phyloP scores from a whole-genome alignment of 257 asterid genomes.

The Paulownia fortunei region DNA sequence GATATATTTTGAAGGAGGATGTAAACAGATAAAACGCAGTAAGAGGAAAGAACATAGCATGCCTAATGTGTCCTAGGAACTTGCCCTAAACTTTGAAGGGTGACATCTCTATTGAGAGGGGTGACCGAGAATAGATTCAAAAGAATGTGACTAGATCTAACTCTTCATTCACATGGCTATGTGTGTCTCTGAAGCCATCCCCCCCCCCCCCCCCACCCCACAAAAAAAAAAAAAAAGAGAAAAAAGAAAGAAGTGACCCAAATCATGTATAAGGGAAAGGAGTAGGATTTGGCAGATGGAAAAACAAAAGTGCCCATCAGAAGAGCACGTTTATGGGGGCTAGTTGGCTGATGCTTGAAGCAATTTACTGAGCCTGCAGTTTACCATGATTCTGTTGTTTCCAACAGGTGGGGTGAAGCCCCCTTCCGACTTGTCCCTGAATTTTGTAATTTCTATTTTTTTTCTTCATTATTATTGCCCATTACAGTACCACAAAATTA shows the following conservation, averaged over 20 bases:
- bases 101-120: background rate
- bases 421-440: background rate
- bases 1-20: too few species aligned
- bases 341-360: constrained; percentile 30
- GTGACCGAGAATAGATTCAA: background rate
- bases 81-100: background rate
- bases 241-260: background rate
- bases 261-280: too few species aligned
- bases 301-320: background rate
- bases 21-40: too few species aligned
- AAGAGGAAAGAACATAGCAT: too few species aligned
- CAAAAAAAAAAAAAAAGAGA: background rate
- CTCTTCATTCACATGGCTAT: constrained; percentile 33
- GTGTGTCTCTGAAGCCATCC: constrained; percentile 35
- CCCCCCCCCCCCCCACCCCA: too few species aligned
- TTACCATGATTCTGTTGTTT: background rate
- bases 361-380: constrained; percentile 29
- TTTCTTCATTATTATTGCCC: background rate
- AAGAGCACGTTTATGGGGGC: constrained; percentile 3
- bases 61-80: background rate
- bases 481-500: background rate
- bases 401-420: constrained; percentile 3
- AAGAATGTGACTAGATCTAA: constrained; percentile 18
- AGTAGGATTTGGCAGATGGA: too few species aligned
- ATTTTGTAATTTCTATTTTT: background rate